These are phyloP conservation scores for Monosporascus sp. DNA, from an alignment of 2,329 filamentous ascomycete species.

Conservation along the genomic window DNA sequence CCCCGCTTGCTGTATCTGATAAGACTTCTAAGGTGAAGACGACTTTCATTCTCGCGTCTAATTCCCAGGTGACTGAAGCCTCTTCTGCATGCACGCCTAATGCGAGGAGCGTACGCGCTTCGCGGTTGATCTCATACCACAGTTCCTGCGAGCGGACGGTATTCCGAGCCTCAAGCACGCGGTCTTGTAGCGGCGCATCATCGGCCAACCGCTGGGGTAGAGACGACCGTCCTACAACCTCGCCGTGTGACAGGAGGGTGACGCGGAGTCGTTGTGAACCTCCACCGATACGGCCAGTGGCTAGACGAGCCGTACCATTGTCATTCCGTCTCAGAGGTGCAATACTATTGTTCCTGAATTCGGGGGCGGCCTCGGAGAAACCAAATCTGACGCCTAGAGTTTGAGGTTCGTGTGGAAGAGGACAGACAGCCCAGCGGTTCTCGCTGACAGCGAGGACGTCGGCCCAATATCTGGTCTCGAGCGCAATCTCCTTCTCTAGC, in stretches of 20 bases:
- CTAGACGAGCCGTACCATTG: constrained; percentile 71
- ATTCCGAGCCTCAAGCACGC: constrained; percentile 70
- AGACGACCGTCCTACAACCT: constrained; percentile 52
- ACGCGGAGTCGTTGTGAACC: constrained; percentile 61
- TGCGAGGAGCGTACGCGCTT: constrained; percentile 67
- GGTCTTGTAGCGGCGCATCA: constrained; percentile 57
- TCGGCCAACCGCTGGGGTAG: constrained; percentile 49
- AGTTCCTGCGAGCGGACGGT: constrained; percentile 80
- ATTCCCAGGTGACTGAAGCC: constrained; percentile 49
- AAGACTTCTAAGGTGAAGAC: constrained; percentile 63
- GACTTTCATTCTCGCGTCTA: constrained; percentile 51
- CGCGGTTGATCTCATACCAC: constrained; percentile 82
- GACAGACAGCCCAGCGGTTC: constrained; percentile 80
- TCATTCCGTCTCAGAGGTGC: constrained; percentile 71
- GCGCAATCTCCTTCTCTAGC: constrained; percentile 69
- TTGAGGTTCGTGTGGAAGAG: constrained; percentile 66
- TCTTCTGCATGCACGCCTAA: constrained; percentile 64
- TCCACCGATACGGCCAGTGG: constrained; percentile 50
- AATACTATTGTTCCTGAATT: constrained; percentile 66
- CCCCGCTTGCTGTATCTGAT: constrained; percentile 35
- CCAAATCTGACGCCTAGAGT: constrained; percentile 84
- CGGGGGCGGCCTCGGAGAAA: constrained; percentile 66
- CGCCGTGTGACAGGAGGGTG: constrained; percentile 53
- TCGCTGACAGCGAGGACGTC: constrained; percentile 76
- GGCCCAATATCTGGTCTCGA: constrained; percentile 85